Percentiles rank a stretch among this genome's conserved stretches.
These are phyloP conservation scores for Penicillium pulvis DNA, from an alignment of 495 filamentous ascomycete genomes.

Conservation along the genomic window DNA sequence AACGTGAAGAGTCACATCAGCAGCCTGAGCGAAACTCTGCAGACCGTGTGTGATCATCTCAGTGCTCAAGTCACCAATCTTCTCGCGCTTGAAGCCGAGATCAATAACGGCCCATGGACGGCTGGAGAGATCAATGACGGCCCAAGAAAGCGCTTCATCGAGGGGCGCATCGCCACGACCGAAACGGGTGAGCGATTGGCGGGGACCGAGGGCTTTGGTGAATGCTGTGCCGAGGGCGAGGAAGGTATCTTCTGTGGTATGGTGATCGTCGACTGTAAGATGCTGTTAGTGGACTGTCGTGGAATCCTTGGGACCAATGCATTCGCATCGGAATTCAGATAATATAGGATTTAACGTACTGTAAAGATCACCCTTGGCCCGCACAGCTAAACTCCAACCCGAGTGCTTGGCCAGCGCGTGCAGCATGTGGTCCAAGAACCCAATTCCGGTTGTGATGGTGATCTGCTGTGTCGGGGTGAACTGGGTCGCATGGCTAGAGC, in stretches of 20 bases:
- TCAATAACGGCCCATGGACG: constrained; percentile 83
- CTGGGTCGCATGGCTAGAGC: constrained; percentile 75
- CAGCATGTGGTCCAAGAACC: constrained; percentile 99
- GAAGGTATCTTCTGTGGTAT: constrained; percentile 95
- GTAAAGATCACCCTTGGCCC: constrained; percentile 84
- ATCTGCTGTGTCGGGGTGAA: constrained; percentile 79
- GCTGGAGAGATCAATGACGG: constrained; percentile 91
- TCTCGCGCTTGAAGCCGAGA: constrained; percentile 81
- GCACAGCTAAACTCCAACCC: constrained; percentile 83
- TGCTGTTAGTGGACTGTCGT: constrained; percentile 1
- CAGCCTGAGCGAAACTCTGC: constrained; percentile 88
- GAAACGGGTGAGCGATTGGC: constrained; percentile 83
- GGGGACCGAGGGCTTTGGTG: constrained; percentile 70
- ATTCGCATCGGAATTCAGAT: neutral
- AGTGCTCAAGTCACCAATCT: constrained; percentile 86
- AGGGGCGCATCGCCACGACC: constrained; percentile 88
- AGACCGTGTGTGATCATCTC: constrained; percentile 98
- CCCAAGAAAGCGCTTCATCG: constrained; percentile 91
- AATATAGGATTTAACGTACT: constrained; percentile 58
- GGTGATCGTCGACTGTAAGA: constrained; percentile 88
- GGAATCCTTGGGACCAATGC: neutral
- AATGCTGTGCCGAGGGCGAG: constrained; percentile 88
- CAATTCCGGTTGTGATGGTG: constrained; percentile 87
- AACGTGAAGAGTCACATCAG: constrained; percentile 90
- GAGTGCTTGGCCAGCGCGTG: constrained; percentile 95